Conservation (phyloP, 1,284 basidiomycete genomes). For the Ceratobasidium sp. region DNA sequence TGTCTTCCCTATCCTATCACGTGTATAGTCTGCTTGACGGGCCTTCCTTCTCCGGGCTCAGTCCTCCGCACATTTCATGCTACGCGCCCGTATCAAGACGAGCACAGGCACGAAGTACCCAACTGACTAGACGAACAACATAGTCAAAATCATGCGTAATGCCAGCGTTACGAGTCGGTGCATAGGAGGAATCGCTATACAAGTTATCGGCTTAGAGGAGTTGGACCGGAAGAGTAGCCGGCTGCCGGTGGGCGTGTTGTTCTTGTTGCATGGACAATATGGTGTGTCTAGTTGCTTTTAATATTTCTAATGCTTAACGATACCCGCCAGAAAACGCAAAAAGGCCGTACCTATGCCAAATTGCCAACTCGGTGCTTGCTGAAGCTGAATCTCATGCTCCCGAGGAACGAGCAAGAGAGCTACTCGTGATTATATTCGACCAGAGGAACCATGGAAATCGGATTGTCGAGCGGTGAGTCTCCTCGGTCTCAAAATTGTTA, state of each 20-base stretch:
- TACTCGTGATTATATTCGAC: slow-evolving; percentile 53
- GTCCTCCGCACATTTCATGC: no score
- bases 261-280: slow-evolving; percentile 26
- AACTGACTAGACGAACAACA: no score
- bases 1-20: no score
- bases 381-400: background rate
- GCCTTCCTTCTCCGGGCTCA: no score
- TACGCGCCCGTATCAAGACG: no score
- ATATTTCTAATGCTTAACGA: background rate
- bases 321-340: background rate
- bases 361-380: slow-evolving; percentile 15
- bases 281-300: slow-evolving; percentile 21
- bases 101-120: no score
- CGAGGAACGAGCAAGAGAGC: slow-evolving; percentile 15
- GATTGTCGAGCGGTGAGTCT: slow-evolving; percentile 51
- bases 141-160: slow-evolving; percentile 6
- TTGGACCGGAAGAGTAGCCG: background rate
- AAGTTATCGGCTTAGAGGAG: slow-evolving; percentile 27
- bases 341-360: background rate
- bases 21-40: no score
- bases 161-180: slow-evolving; percentile 4
- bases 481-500: no score
- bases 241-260: slow-evolving; percentile 21
- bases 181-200: slow-evolving; percentile 33
- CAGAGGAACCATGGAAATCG: slow-evolving; percentile 60